Percentiles rank a stretch among this genome's conserved stretches.
Evolutionary conservation across 2,329 filamentous ascomycete genomes (phyloP).

Genomic region (Verticillium zaregamsianum): DNA sequence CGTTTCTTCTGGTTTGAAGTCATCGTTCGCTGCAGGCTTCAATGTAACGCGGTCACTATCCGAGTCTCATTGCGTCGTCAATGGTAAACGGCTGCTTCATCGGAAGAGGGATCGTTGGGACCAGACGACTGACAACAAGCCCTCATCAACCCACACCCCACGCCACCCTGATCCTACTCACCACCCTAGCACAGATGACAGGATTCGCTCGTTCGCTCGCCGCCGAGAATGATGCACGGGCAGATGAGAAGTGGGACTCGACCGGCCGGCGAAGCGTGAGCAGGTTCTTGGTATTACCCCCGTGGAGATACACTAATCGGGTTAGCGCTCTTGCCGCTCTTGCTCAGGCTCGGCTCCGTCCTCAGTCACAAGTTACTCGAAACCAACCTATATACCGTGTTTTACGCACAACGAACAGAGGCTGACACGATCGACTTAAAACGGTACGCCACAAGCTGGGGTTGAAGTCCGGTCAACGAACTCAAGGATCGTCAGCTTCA

Average conservation of each 20-base stretch:
- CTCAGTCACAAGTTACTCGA: too few relatives aligned
- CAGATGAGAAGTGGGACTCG: constrained; percentile 2
- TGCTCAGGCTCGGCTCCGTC: too few relatives aligned
- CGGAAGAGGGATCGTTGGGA: neutral
- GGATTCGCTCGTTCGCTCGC: neutral
- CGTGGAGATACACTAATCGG: too few relatives aligned
- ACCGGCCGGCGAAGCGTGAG: neutral
- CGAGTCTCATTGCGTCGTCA: neutral
- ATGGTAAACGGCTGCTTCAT: neutral
- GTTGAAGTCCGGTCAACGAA: too few relatives aligned
- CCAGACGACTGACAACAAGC: neutral
- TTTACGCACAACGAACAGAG: too few relatives aligned
- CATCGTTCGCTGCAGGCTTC: neutral
- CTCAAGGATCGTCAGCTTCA: too few relatives aligned
- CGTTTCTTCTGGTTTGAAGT: neutral
- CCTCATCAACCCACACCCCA: neutral
- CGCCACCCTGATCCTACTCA: neutral
- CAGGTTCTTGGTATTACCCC: neutral
- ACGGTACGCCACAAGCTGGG: too few relatives aligned
- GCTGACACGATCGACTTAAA: too few relatives aligned
- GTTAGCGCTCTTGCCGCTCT: too few relatives aligned
- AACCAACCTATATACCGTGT: too few relatives aligned
- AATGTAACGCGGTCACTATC: neutral
- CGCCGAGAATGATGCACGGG: neutral
- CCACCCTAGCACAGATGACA: neutral